These are phyloP conservation scores for Metschnikowia dekortorum DNA, from an alignment of 805 yeast species.

Conservation along the genomic window DNA sequence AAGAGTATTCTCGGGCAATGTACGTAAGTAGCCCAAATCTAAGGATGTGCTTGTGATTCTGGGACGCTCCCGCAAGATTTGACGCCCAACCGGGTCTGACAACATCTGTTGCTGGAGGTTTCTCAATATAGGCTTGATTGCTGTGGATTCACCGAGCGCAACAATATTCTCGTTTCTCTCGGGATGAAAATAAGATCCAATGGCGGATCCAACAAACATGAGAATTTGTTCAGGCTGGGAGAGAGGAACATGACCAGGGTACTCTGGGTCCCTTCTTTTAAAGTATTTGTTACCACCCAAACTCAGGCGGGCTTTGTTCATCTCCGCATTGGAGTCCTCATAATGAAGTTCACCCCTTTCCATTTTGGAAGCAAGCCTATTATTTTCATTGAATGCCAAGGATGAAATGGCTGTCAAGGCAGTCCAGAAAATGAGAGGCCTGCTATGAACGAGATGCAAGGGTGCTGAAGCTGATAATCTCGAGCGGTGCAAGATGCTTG, in stretches of 20 bases:
- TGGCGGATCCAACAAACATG: constrained; percentile 67
- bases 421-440: constrained; percentile 13
- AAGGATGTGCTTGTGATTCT: constrained; percentile 72
- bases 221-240: constrained; percentile 56
- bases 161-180: constrained; percentile 72
- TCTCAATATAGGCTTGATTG: constrained; percentile 62
- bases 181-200: constrained; percentile 75
- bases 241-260: constrained; percentile 79
- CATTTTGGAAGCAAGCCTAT: constrained; percentile 57
- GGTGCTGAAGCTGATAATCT: background rate
- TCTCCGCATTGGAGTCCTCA: constrained; percentile 28
- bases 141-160: constrained; percentile 87
- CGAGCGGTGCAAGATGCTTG: background rate
- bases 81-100: constrained; percentile 68
- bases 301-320: constrained; percentile 20
- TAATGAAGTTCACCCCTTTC: constrained; percentile 46
- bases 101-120: constrained; percentile 71
- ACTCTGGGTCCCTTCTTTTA: constrained; percentile 42
- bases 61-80: constrained; percentile 74
- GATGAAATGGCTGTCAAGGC: constrained; percentile 23
- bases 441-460: constrained; percentile 4
- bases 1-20: constrained; percentile 62
- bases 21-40: constrained; percentile 54
- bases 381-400: constrained; percentile 38
- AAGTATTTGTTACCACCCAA: constrained; percentile 28